Evolutionary conservation across 1,284 basidiomycete genomes (phyloP).

Genomic region (Ganoderma boninense): DNA sequence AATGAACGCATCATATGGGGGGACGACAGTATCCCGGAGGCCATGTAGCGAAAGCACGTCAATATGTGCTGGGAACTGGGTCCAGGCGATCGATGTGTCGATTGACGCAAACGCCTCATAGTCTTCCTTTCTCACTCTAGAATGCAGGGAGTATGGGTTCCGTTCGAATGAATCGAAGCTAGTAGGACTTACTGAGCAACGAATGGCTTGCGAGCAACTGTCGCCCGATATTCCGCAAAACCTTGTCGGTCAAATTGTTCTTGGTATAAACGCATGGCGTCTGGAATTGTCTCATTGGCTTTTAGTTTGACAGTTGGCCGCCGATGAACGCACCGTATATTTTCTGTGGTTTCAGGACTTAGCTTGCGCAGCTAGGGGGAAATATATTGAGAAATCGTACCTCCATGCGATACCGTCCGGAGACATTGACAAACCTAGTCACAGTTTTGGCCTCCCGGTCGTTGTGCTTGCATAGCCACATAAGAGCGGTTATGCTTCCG

Average conservation of each 20-base stretch:
- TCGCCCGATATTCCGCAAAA: conserved; percentile 63
- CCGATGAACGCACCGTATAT: conserved; percentile 28
- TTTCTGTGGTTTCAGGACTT: conserved; percentile 26
- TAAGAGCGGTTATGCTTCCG: conserved; percentile 69
- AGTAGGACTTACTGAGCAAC: conserved; percentile 39
- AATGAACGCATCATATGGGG: conserved; percentile 78
- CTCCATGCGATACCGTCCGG: conserved; percentile 78
- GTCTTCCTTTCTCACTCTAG: conserved; percentile 62
- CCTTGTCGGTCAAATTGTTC: conserved; percentile 61
- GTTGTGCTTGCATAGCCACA: conserved; percentile 72
- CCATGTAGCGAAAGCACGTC: conserved; percentile 79
- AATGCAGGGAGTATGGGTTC: neutral
- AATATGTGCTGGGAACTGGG: conserved; percentile 62
- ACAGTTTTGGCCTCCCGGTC: conserved; percentile 59
- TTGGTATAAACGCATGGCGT: conserved; percentile 40
- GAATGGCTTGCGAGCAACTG: conserved; percentile 67
- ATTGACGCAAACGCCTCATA: conserved; percentile 65
- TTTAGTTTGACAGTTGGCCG: neutral
- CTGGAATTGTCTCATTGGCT: conserved; percentile 4
- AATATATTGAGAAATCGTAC: conserved; percentile 49
- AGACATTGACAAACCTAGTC: conserved; percentile 71
- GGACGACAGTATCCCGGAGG: conserved; percentile 67
- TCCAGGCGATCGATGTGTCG: conserved; percentile 71
- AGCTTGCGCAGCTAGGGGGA: conserved; percentile 21
- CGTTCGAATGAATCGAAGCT: neutral